Evolutionary conservation across 768 basidiomycete genomes (phyloP).

Genomic region (Boletus reticuloceps): DNA sequence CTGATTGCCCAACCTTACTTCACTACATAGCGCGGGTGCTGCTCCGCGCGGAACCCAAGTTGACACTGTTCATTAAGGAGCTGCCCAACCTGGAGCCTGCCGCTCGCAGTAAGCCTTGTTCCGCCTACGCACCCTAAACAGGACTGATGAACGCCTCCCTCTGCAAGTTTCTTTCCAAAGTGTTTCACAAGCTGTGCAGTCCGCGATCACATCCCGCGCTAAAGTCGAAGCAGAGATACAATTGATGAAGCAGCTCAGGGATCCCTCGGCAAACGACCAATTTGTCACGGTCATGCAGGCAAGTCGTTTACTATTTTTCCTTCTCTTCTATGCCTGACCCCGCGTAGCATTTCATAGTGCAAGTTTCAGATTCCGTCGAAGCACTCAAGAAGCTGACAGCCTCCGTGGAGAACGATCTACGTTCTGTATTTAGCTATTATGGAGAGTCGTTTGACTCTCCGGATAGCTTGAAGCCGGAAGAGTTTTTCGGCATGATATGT

Average conservation of each 20-base stretch:
- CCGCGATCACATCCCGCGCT: slow-evolving; percentile 53
- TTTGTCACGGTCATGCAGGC: slow-evolving; percentile 76
- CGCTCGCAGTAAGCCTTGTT: slow-evolving; percentile 56
- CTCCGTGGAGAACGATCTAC: slow-evolving; percentile 59
- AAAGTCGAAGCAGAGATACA: slow-evolving; percentile 58
- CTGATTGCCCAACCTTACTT: slow-evolving; percentile 82
- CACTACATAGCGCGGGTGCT: slow-evolving; percentile 85
- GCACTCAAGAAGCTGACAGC: slow-evolving; percentile 61
- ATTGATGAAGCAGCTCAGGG: slow-evolving; percentile 34
- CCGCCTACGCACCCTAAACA: neutral
- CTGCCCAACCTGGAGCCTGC: slow-evolving; percentile 80
- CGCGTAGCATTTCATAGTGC: slow-evolving; percentile 25
- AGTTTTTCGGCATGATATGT: slow-evolving; percentile 75
- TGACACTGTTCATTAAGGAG: slow-evolving; percentile 76
- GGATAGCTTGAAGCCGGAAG: slow-evolving; percentile 72
- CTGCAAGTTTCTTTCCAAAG: slow-evolving; percentile 70
- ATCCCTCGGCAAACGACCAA: slow-evolving; percentile 46
- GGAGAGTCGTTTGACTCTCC: slow-evolving; percentile 69
- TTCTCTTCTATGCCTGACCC: neutral
- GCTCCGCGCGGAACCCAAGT: slow-evolving; percentile 58
- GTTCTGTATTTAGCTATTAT: slow-evolving; percentile 63
- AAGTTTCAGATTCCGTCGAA: slow-evolving; percentile 53
- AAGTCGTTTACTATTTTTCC: neutral
- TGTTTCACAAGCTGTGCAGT: slow-evolving; percentile 55
- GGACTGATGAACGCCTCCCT: neutral